These are phyloP conservation scores for Bruguiera sexangula DNA, from an alignment of 345 rosid species.

Conservation along the genomic window DNA sequence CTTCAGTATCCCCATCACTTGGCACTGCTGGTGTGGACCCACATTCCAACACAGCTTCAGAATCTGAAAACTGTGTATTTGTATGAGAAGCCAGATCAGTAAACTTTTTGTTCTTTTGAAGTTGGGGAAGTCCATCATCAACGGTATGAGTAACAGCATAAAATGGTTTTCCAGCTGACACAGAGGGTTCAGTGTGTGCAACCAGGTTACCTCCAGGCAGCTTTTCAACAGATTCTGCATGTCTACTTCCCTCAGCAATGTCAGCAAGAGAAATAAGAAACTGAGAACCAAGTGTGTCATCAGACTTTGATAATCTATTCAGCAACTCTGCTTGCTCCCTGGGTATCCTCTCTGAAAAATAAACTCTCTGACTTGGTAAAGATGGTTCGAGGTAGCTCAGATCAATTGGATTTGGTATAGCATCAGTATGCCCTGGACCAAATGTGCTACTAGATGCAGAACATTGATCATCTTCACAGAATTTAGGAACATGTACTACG, in stretches of 20 bases:
- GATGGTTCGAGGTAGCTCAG: conserved; percentile 49
- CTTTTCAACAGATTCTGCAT: conserved; percentile 42
- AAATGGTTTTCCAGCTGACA: conserved; percentile 26
- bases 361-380: conserved; percentile 50
- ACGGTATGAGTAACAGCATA: conserved; percentile 30
- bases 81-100: conserved; percentile 36
- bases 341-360: conserved; percentile 70
- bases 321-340: conserved; percentile 62
- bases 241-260: conserved; percentile 38
- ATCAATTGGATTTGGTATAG: conserved; percentile 49
- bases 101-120: conserved; percentile 42
- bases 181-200: conserved; percentile 46
- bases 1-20: conserved; percentile 17
- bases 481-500: conserved; percentile 36
- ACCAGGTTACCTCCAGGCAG: conserved; percentile 36
- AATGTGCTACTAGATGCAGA: conserved; percentile 35
- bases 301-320: conserved; percentile 69
- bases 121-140: conserved; percentile 38
- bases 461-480: conserved; percentile 42
- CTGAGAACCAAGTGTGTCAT: conserved; percentile 67
- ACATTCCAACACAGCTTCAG: conserved; percentile 33
- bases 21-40: conserved; percentile 36
- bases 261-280: conserved; percentile 47
- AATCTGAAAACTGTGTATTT: conserved; percentile 32
- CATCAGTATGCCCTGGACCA: conserved; percentile 40